Conservation (phyloP, 2,329 filamentous ascomycete genomes). For the Zasmidium citrigriseum region DNA sequence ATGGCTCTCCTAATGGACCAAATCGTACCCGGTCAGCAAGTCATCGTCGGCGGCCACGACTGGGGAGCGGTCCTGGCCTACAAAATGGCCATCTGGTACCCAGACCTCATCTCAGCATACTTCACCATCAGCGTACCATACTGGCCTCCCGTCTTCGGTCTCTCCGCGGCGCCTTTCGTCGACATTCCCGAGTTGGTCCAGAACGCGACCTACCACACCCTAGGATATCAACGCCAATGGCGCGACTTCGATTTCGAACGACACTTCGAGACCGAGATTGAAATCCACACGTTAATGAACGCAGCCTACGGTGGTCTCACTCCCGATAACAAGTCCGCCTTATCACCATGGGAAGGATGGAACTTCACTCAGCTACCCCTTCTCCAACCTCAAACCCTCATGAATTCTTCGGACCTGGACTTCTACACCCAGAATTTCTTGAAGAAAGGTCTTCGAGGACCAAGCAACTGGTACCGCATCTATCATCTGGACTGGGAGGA, state of each 20-base stretch:
- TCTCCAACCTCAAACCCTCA: not conserved
- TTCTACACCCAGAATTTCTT: not conserved
- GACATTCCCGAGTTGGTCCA: not conserved
- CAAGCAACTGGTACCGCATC: conserved; percentile 5
- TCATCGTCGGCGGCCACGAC: conserved; percentile 85
- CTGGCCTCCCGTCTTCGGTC: conserved; percentile 16
- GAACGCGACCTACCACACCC: not conserved
- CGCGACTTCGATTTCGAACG: conserved; percentile 6
- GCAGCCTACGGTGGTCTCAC: conserved; percentile 1
- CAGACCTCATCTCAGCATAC: conserved; percentile 67
- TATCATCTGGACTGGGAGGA: conserved; percentile 4
- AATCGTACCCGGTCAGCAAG: conserved; percentile 50
- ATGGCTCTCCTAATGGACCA: conserved; percentile 68
- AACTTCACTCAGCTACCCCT: not conserved
- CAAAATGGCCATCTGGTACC: conserved; percentile 70
- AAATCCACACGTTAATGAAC: not conserved
- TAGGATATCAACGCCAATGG: conserved; percentile 6
- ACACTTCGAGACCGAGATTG: not conserved
- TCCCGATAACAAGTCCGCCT: not conserved
- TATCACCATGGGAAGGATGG: not conserved
- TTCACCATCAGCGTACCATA: conserved; percentile 81
- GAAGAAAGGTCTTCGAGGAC: conserved; percentile 1
- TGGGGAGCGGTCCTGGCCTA: conserved; percentile 79
- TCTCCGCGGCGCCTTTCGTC: conserved; percentile 5
- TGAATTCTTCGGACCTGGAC: not conserved